Evolutionary conservation across 345 rosid species (phyloP).

Genomic region (Brassica napus): DNA sequence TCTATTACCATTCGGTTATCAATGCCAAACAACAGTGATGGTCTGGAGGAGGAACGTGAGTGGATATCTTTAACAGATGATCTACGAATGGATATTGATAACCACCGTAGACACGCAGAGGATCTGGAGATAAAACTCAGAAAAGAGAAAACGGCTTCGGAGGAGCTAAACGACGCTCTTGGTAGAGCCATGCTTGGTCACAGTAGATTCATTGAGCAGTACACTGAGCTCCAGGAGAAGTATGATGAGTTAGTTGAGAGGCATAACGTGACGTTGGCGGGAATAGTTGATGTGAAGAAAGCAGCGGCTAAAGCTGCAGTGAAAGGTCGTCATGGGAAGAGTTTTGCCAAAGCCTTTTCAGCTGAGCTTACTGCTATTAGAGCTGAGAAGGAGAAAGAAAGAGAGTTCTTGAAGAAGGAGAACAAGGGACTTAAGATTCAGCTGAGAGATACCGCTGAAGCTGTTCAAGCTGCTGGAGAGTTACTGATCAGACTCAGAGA

Average conservation of each 20-base stretch:
- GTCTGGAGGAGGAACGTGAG: conserved; percentile 61
- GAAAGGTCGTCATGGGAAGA: conserved; percentile 66
- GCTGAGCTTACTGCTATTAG: conserved; percentile 76
- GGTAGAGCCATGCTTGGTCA: conserved; percentile 79
- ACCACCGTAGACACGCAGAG: conserved; percentile 66
- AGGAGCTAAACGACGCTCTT: conserved; percentile 85
- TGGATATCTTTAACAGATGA: conserved; percentile 56
- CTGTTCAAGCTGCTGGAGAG: no score
- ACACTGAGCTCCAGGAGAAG: conserved; percentile 80
- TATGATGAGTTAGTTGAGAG: conserved; percentile 64
- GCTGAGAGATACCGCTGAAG: no score
- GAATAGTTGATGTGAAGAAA: conserved; percentile 32
- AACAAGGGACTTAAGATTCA: conserved; percentile 43
- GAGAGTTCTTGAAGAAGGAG: conserved; percentile 44
- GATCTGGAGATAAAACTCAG: conserved; percentile 66
- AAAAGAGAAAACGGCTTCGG: conserved; percentile 60
- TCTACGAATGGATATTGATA: conserved; percentile 74
- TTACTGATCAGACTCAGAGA: no score
- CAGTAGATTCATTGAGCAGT: conserved; percentile 89
- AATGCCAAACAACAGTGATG: conserved; percentile 45
- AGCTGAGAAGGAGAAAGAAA: conserved; percentile 79
- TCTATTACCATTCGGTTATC: no score
- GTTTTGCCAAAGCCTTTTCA: conserved; percentile 69
- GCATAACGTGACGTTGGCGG: conserved; percentile 74
- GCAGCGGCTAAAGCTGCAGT: conserved; percentile 82